Evolutionary conservation across 169 alveolate species (phyloP).

Genomic region (Plasmodium gaboni): DNA sequence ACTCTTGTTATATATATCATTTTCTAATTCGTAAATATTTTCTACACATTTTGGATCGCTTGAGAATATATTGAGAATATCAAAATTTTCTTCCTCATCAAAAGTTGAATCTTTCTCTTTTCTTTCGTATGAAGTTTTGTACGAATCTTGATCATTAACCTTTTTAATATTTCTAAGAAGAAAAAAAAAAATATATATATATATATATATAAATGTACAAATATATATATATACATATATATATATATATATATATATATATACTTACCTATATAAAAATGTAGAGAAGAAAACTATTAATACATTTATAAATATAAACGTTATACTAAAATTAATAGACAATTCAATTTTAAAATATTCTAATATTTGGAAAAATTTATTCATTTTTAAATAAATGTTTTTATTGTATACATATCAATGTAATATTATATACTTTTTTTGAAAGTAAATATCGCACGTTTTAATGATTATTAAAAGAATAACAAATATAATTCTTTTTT

Average conservation of each 20-base stretch:
- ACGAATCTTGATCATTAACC: too few species aligned
- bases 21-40: not conserved
- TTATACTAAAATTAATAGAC: conserved; percentile 2
- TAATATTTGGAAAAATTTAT: not conserved
- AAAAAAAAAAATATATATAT: not conserved
- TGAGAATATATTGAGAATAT: not conserved
- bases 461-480: not conserved
- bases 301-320: conserved; percentile 1
- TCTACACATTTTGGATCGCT: not conserved
- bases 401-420: not conserved
- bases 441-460: not conserved
- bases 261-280: not conserved
- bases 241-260: not conserved
- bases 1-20: conserved; percentile 1
- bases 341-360: conserved; percentile 6
- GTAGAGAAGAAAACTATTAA: conserved; percentile 5
- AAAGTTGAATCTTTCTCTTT: not conserved
- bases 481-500: too few species aligned
- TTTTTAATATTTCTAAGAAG: conserved; percentile 4
- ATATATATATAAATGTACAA: not conserved
- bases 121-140: not conserved
- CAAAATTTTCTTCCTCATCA: not conserved
- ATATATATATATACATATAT: not conserved
- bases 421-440: too few species aligned
- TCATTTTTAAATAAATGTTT: conserved; percentile 2